These are phyloP conservation scores for Aspergillus luchuensis DNA, from an alignment of 2,329 filamentous ascomycete genomes.

Conservation along the genomic window DNA sequence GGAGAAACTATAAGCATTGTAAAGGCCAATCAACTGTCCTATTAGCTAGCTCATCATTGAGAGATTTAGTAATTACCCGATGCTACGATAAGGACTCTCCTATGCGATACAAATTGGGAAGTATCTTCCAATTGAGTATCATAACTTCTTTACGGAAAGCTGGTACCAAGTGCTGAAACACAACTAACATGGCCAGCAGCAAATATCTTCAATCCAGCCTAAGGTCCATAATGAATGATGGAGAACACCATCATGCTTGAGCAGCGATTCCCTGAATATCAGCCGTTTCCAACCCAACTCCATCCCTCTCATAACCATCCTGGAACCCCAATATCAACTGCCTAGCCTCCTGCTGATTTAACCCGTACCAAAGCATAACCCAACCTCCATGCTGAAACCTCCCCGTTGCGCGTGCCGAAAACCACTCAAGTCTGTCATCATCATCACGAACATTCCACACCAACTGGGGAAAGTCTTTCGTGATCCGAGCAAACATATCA, in stretches of 20 bases:
- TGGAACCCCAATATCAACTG: conserved; percentile 84
- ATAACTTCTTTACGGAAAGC: too few relatives aligned
- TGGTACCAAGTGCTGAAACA: too few relatives aligned
- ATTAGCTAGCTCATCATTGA: too few relatives aligned
- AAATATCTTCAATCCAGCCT: background rate
- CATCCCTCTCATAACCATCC: conserved; percentile 36
- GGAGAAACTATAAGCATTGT: too few relatives aligned
- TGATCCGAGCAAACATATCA: conserved; percentile 89
- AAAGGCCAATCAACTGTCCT: too few relatives aligned
- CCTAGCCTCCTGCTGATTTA: conserved; percentile 76
- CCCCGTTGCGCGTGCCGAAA: conserved; percentile 95
- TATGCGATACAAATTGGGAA: too few relatives aligned
- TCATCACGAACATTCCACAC: conserved; percentile 94
- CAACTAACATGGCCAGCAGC: too few relatives aligned
- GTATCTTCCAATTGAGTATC: too few relatives aligned
- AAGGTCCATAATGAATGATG: too few relatives aligned
- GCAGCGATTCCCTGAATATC: background rate
- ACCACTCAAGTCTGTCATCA: conserved; percentile 96
- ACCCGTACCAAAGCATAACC: conserved; percentile 95
- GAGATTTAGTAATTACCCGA: too few relatives aligned
- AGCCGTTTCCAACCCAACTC: too few relatives aligned
- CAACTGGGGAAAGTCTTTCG: conserved; percentile 87
- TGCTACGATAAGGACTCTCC: too few relatives aligned
- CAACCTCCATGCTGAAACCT: conserved; percentile 82
- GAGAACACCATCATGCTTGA: background rate